These are phyloP conservation scores for Verticillium isaacii DNA, from an alignment of 2,329 filamentous ascomycete species.

Conservation along the genomic window DNA sequence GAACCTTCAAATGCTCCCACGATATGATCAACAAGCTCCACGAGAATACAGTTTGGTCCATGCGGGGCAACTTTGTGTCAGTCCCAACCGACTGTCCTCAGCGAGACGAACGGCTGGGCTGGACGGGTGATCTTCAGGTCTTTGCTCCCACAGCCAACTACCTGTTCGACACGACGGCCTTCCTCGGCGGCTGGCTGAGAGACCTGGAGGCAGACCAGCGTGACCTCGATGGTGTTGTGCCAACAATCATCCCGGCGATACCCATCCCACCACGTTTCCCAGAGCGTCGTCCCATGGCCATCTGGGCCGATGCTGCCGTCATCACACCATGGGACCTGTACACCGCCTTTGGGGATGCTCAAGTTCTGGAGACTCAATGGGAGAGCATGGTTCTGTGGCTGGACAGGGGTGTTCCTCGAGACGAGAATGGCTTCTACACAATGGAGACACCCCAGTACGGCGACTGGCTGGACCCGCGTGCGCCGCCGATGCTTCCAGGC, in stretches of 20 bases:
- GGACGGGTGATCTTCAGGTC: background rate
- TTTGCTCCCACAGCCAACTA: background rate
- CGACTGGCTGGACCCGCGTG: conserved; percentile 9
- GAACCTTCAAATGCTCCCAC: background rate
- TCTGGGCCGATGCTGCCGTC: conserved; percentile 8
- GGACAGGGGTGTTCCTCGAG: conserved; percentile 13
- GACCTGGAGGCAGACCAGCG: conserved; percentile 12
- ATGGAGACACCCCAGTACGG: conserved; percentile 26
- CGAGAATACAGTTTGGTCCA: background rate
- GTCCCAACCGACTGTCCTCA: conserved; percentile 2
- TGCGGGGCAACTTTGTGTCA: background rate
- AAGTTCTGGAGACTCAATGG: conserved; percentile 3
- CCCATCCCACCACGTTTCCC: conserved; percentile 11
- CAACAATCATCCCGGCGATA: conserved; percentile 15
- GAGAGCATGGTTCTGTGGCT: conserved; percentile 7
- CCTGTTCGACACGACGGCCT: background rate
- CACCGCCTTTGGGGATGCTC: conserved; percentile 4
- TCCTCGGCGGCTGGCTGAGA: background rate
- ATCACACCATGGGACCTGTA: conserved; percentile 7
- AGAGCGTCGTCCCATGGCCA: conserved; percentile 1
- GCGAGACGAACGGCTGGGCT: background rate
- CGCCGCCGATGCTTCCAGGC: conserved; percentile 4
- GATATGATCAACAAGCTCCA: background rate
- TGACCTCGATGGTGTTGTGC: conserved; percentile 22
- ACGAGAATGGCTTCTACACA: conserved; percentile 32